A percentile compares a stretch with the other conserved stretches of the same genome.
Conservation (phyloP, 495 filamentous ascomycete species). For the Thermothielavioides terrestris region DNA sequence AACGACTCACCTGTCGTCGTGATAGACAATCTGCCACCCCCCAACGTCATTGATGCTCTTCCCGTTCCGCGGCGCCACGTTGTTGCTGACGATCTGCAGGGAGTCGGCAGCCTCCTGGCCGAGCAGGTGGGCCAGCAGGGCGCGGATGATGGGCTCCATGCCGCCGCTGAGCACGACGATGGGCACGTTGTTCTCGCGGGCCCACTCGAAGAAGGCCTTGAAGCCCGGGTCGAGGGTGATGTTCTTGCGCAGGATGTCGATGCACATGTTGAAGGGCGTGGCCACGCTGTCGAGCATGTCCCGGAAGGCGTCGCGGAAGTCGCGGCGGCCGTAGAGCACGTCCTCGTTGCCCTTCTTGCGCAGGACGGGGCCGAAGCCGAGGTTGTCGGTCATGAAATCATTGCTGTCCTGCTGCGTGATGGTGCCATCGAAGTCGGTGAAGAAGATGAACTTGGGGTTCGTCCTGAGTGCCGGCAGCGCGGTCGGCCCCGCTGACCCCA, state of each 20-base stretch:
- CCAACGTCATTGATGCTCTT: slow-evolving; percentile 61
- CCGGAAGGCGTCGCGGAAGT: slow-evolving; percentile 78
- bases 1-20: slow-evolving; percentile 62
- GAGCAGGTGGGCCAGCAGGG: slow-evolving; percentile 67
- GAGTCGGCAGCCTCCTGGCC: slow-evolving; percentile 61
- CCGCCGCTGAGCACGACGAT: slow-evolving; percentile 85
- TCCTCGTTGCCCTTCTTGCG: slow-evolving; percentile 61
- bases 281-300: slow-evolving; percentile 79
- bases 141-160: slow-evolving; percentile 86
- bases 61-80: slow-evolving; percentile 56
- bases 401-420: slow-evolving; percentile 90
- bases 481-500: slow-evolving; percentile 20
- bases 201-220: slow-evolving; percentile 76
- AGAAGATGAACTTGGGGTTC: slow-evolving; percentile 82
- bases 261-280: slow-evolving; percentile 71
- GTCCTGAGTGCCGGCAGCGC: slow-evolving; percentile 50
- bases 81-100: slow-evolving; percentile 79
- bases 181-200: slow-evolving; percentile 69
- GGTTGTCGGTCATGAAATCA: slow-evolving; percentile 88
- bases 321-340: slow-evolving; percentile 55
- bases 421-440: slow-evolving; percentile 95
- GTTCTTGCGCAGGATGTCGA: slow-evolving; percentile 63
- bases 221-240: slow-evolving; percentile 84
- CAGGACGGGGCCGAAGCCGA: slow-evolving; percentile 64
- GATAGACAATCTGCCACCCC: slow-evolving; percentile 82